Percentiles rank a stretch among this genome's conserved stretches.
Conservation (phyloP, 352 stramenopile species). For the Peronospora belbahrii region DNA sequence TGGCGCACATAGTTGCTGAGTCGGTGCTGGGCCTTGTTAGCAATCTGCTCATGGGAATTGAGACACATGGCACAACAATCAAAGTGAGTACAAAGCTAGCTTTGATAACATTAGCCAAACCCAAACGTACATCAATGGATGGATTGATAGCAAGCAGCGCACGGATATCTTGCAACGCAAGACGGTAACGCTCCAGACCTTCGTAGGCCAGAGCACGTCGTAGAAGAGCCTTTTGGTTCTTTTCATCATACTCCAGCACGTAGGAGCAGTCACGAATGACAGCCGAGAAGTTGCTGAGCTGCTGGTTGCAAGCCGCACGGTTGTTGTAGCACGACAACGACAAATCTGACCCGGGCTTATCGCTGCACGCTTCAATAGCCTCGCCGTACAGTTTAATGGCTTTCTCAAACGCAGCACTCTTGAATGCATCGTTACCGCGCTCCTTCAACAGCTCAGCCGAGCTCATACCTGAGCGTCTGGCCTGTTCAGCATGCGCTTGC, state of each 20-base stretch:
- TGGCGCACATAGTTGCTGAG: slow-evolving; percentile 83
- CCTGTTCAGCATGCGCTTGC: slow-evolving; percentile 49
- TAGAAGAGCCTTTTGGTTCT: slow-evolving; percentile 94
- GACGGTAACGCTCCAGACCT: slow-evolving; percentile 90
- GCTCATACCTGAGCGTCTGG: slow-evolving; percentile 65
- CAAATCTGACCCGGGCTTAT: slow-evolving; percentile 69
- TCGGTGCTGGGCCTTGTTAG: slow-evolving; percentile 86
- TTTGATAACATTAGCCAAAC: neutral
- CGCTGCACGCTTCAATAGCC: slow-evolving; percentile 75
- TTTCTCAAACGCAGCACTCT: slow-evolving; percentile 83
- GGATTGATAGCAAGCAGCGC: slow-evolving; percentile 82
- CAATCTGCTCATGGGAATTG: slow-evolving; percentile 38
- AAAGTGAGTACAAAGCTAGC: slow-evolving; percentile 2
- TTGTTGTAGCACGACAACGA: slow-evolving; percentile 93
- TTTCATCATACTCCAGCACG: slow-evolving; percentile 89
- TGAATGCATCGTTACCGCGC: slow-evolving; percentile 91
- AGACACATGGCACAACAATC: neutral
- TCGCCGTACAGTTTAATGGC: slow-evolving; percentile 91
- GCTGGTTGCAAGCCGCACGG: slow-evolving; percentile 93
- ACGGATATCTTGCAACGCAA: slow-evolving; percentile 84
- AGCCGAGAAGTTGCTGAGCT: slow-evolving; percentile 94
- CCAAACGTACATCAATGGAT: slow-evolving; percentile 64
- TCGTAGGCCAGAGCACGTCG: slow-evolving; percentile 92
- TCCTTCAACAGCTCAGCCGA: slow-evolving; percentile 89
- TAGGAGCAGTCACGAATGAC: slow-evolving; percentile 93